A percentile compares a stretch with the other conserved stretches of the same genome.
phyloP scores from a whole-genome alignment of 129 eudicot species.

The Ambrosia trifida region DNA sequence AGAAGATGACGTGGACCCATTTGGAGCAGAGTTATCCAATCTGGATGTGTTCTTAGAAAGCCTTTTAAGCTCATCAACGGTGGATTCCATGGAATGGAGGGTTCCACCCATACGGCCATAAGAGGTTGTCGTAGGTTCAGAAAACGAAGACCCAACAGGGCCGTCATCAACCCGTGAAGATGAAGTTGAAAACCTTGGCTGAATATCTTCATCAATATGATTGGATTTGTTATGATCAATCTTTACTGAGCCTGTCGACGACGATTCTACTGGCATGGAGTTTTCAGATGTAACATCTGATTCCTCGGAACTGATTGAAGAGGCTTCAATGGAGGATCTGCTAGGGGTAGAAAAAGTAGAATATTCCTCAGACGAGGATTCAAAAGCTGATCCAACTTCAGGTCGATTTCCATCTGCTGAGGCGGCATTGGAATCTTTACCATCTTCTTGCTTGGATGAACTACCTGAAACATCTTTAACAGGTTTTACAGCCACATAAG shows the following conservation, averaged over 20 bases:
- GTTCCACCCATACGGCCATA: slow-evolving; percentile 63
- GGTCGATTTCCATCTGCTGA: slow-evolving; percentile 31
- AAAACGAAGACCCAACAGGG: slow-evolving; percentile 34
- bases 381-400: slow-evolving; percentile 26
- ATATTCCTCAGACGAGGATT: slow-evolving; percentile 28
- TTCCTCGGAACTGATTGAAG: slow-evolving; percentile 12
- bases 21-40: slow-evolving; percentile 22
- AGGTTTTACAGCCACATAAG: slow-evolving; percentile 31
- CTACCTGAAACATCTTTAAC: slow-evolving; percentile 30
- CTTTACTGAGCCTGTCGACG: slow-evolving; percentile 24
- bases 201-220: slow-evolving; percentile 28
- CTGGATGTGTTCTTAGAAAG: slow-evolving; percentile 12
- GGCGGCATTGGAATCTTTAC: slow-evolving; percentile 26
- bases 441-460: slow-evolving; percentile 33
- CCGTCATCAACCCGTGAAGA: slow-evolving; percentile 43
- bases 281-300: slow-evolving; percentile 16
- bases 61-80: slow-evolving; percentile 37
- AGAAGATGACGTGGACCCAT: slow-evolving; percentile 39
- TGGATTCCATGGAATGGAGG: slow-evolving; percentile 37
- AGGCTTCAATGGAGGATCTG: slow-evolving; percentile 31
- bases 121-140: slow-evolving; percentile 44
- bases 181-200: slow-evolving; percentile 34
- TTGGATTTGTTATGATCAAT: slow-evolving; percentile 26
- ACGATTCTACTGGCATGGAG: neutral
- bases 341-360: slow-evolving; percentile 33